Evolutionary conservation across 1,284 basidiomycete species (phyloP).

Genomic region (Papiliotrema flavescens): DNA sequence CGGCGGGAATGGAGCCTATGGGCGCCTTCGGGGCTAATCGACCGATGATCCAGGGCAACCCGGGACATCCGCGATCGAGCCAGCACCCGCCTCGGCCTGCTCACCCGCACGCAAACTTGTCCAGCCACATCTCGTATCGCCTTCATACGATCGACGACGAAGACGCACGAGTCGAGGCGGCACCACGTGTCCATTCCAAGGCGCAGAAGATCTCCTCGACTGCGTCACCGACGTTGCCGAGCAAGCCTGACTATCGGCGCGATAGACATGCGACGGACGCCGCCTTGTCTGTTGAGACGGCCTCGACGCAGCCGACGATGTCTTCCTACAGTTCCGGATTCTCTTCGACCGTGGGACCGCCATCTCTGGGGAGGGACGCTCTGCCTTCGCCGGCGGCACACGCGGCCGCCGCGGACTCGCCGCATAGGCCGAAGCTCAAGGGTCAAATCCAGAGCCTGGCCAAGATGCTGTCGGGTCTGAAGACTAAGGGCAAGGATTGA

Average conservation of each 20-base stretch:
- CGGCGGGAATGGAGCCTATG: conserved; percentile 30
- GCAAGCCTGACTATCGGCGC: background rate
- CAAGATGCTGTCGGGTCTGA: conserved; percentile 48
- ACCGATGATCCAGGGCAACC: background rate
- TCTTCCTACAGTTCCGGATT: background rate
- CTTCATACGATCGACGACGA: background rate
- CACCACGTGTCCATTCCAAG: background rate
- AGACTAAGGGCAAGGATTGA: conserved; percentile 40
- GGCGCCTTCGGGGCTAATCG: conserved; percentile 29
- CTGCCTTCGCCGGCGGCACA: background rate
- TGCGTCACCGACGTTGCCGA: background rate
- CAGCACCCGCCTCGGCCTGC: background rate
- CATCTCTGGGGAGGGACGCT: background rate
- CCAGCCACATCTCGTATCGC: background rate
- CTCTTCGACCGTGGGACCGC: too few relatives aligned
- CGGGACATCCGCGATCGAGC: background rate
- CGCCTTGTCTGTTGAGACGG: conserved; percentile 1
- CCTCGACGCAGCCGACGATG: conserved; percentile 1
- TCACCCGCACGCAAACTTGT: background rate
- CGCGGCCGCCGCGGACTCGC: background rate
- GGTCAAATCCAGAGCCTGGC: conserved; percentile 45
- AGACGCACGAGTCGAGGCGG: background rate
- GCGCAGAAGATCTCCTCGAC: background rate
- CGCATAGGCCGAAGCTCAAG: conserved; percentile 45
- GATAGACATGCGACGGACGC: background rate